Evolutionary conservation across 352 stramenopile species (phyloP), one percentile per base, ranked within the genome.

Genomic region (Globisporangium solare): DNA sequence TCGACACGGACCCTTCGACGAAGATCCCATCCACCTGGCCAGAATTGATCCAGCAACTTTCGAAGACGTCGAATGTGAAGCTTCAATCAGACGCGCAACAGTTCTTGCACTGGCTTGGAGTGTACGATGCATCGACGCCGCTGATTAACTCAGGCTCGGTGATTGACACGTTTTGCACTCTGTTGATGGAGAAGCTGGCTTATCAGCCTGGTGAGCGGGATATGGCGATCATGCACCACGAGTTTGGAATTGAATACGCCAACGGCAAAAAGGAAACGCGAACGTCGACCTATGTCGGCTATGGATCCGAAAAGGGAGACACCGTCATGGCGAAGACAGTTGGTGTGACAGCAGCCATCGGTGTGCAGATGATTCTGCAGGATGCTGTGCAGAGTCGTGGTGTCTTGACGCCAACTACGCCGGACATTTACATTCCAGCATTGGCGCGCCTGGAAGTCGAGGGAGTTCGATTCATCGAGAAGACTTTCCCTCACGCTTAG

Each of bases 261-360:
- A 81, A 94, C 51, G 84, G 80, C 41, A 86, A 82, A 55, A 84
- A 86, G 56, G 89, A 98, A 72, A 84, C 73, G 59, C 87, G 96
- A 37, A 91, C 81, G 10, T 97, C 88, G 1, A 97, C 83, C 12
- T 90, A 98, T 31, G 81, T 98, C 31, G 86, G 93, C 5, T 98
- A 98, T 63, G 95, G 94, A 12, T 86, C 84, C 6, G 82, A 93
- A 27, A 71, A 90, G 7, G 81, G 89, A 7, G 93, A 97, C 70
- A 97, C 91, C 2, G 89, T 97, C 35, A 99, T 99, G 95, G 88
- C 89, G 17, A 97, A 97, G 70, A 98, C 94, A 11, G 95, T 99
- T 24, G 95, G 95, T 7, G 85, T 98, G 47, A 97, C 92, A 47
- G 88, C 93, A 45, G 95, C 94, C 7, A 95, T 98, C 54, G 92